Evolutionary conservation across 257 asterid species (phyloP).

Genomic region (Rubia yunnanensis): DNA sequence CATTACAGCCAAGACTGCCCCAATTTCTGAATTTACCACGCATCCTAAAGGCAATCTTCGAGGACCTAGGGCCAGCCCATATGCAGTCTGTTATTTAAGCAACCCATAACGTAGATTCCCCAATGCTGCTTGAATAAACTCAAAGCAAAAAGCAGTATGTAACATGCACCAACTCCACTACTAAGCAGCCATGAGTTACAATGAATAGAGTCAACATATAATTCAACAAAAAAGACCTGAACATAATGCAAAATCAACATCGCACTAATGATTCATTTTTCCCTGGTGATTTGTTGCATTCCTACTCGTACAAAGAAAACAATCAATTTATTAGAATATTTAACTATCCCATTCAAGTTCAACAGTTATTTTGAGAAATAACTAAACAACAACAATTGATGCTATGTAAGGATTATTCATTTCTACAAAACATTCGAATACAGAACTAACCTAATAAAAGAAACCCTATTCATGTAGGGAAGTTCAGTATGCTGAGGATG

Average conservation of each 20-base stretch:
- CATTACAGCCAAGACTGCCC: constrained; percentile 97
- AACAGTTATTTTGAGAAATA: neutral
- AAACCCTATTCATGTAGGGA: neutral
- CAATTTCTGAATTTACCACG: constrained; percentile 85
- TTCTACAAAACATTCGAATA: neutral
- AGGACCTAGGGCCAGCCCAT: constrained; percentile 37
- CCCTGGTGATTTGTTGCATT: too few species aligned
- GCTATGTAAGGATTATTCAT: neutral
- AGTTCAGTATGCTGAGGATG: too few species aligned
- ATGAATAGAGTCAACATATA: neutral
- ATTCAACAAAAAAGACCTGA: neutral
- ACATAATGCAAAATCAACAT: neutral
- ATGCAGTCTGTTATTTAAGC: constrained; percentile 34
- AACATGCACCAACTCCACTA: constrained; percentile 26
- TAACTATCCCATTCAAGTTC: neutral
- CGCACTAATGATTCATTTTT: too few species aligned
- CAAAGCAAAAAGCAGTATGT: constrained; percentile 13
- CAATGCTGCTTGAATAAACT: constrained; percentile 20
- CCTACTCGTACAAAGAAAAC: neutral
- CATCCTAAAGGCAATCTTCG: constrained; percentile 81
- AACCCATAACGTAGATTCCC: constrained; percentile 36
- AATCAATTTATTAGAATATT: neutral
- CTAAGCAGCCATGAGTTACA: neutral
- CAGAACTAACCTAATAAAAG: too few species aligned
- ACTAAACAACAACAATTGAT: neutral